Evolutionary conservation across 495 filamentous ascomycete genomes (phyloP), one percentile per base, ranked within the genome.

Genomic region (Penicillium maclennaniae): DNA sequence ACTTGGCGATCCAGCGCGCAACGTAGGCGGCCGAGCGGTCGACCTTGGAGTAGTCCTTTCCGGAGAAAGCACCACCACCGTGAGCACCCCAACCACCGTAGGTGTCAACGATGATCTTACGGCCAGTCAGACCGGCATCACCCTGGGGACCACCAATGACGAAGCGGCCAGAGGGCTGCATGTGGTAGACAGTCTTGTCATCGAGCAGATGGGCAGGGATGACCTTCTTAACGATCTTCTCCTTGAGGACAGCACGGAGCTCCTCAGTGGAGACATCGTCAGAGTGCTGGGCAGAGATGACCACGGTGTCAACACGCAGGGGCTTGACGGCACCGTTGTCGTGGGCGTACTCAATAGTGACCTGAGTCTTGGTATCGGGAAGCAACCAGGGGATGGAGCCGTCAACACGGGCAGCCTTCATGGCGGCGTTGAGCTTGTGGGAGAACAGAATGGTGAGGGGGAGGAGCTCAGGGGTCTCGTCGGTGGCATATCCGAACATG

Each of bases 11-110:
- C 93, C 93, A 98, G 63, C 93, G 89, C 64, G 86, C 91, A 59
- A 96, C 83, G 79, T 98, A 98, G 66, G 93, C 93, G 60, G 93
- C 93, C 27, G 92, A 97, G 62, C 93, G 89, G 72, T 98, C 93
- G 75, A 98, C 93, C 83, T 98, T 98, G 78, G 91, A 96, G 88
- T 96, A 98, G 73, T 98, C 93, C 85, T 98, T 98, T 69, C 93
- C 93, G 68, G 93, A 97, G 87, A 98, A 98, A 73, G 93, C 93
- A 83, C 93, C 93, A 79, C 93, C 93, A 83, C 93, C 93, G 81
- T 98, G 93, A 61, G 93, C 93, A 79, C 93, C 93, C 93, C 93
- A 98, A 65, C 93, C 93, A 79, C 93, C 93, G 80, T 98, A 98
- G 75, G 93, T 97, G 78, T 98, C 93, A 70, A 98, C 93, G 67